Conservation (phyloP, 768 basidiomycete species). For the Lactarius deliciosus region DNA sequence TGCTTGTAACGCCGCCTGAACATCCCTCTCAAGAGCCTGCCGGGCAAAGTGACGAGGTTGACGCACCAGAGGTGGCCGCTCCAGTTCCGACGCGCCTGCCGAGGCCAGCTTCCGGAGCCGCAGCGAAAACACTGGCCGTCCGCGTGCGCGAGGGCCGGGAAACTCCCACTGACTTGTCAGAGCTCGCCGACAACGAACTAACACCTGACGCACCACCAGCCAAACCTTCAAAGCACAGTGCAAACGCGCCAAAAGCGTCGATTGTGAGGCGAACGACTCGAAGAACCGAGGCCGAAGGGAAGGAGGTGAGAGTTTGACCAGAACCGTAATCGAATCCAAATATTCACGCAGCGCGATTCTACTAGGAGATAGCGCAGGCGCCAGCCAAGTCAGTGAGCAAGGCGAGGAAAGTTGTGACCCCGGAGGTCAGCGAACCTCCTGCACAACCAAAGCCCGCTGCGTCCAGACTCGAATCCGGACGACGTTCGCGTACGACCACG, state of each 20-base stretch:
- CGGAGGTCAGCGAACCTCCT: constrained; percentile 19
- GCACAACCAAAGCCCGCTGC: constrained; percentile 8
- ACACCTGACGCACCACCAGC: constrained; percentile 15
- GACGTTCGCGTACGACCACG: constrained; percentile 33
- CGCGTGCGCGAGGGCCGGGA: constrained; percentile 8
- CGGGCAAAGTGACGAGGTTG: constrained; percentile 15
- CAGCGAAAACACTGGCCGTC: background rate
- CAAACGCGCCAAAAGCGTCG: constrained; percentile 16
- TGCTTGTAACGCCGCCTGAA: constrained; percentile 36
- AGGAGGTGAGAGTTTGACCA: constrained; percentile 28
- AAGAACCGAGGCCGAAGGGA: constrained; percentile 28
- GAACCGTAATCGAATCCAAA: background rate
- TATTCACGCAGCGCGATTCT: background rate
- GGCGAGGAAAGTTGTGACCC: constrained; percentile 15
- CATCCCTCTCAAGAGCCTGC: constrained; percentile 27
- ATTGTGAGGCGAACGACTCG: constrained; percentile 30
- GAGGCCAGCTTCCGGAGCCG: background rate
- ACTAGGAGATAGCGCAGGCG: background rate
- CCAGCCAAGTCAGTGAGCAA: constrained; percentile 2
- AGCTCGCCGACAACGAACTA: constrained; percentile 25
- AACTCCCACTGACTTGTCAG: constrained; percentile 17
- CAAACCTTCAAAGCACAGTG: constrained; percentile 8
- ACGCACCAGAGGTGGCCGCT: constrained; percentile 18
- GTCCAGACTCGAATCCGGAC: constrained; percentile 20
- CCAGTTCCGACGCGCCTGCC: constrained; percentile 2